A percentile compares a stretch with the other conserved stretches of the same genome.
Evolutionary conservation across 2,329 filamentous ascomycete genomes (phyloP).

Genomic region (Fusarium veterinarium): DNA sequence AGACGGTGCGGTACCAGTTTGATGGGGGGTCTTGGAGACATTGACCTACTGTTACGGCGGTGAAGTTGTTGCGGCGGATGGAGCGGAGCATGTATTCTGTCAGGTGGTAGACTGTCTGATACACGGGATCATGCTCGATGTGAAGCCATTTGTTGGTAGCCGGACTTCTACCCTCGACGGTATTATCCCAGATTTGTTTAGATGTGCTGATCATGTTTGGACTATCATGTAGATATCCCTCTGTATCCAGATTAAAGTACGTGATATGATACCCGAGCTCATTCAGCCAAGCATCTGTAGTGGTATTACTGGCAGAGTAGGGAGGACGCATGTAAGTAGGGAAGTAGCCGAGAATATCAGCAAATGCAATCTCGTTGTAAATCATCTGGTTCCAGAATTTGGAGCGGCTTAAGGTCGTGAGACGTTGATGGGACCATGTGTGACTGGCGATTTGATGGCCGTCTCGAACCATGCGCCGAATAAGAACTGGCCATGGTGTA

Average conservation of each 20-base stretch:
- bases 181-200: slow-evolving; percentile 53
- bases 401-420: slow-evolving; percentile 50
- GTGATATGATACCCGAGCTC: slow-evolving; percentile 67
- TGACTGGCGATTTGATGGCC: slow-evolving; percentile 71
- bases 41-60: slow-evolving; percentile 60
- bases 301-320: slow-evolving; percentile 57
- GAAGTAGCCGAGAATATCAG: slow-evolving; percentile 54
- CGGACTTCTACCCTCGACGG: slow-evolving; percentile 50
- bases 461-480: slow-evolving; percentile 60
- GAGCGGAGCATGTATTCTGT: slow-evolving; percentile 57
- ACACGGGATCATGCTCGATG: slow-evolving; percentile 65
- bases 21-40: slow-evolving; percentile 64
- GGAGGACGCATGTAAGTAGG: slow-evolving; percentile 60
- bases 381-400: slow-evolving; percentile 55
- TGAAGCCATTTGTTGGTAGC: slow-evolving; percentile 56
- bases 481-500: slow-evolving; percentile 50
- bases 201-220: slow-evolving; percentile 60
- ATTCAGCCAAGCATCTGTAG: slow-evolving; percentile 53
- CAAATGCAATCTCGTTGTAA: slow-evolving; percentile 57
- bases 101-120: slow-evolving; percentile 58
- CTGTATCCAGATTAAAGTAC: slow-evolving; percentile 71
- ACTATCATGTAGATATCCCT: slow-evolving; percentile 66
- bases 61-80: slow-evolving; percentile 52
- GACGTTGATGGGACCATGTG: slow-evolving; percentile 59
- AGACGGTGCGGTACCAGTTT: slow-evolving; percentile 62